These are phyloP conservation scores for Arthrocladium fulminans DNA, from an alignment of 2,329 filamentous ascomycete species.

Conservation along the genomic window DNA sequence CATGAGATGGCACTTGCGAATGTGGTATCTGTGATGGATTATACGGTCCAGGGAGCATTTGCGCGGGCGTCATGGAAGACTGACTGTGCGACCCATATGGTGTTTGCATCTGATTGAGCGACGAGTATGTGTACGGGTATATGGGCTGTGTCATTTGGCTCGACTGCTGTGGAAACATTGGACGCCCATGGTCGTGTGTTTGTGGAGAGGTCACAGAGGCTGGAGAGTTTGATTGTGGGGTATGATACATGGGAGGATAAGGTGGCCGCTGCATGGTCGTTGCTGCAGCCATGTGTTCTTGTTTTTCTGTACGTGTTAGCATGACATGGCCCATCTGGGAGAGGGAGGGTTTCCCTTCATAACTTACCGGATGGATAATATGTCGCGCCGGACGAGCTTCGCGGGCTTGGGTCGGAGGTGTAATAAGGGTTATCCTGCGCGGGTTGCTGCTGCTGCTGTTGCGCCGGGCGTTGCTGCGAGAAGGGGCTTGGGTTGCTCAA, in stretches of 20 bases:
- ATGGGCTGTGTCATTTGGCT: conserved; percentile 75
- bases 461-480: conserved; percentile 21
- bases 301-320: conserved; percentile 58
- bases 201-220: conserved; percentile 86
- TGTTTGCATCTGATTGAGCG: conserved; percentile 44
- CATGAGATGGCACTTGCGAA: conserved; percentile 31
- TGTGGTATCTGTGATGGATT: conserved; percentile 35
- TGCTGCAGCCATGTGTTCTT: conserved; percentile 56
- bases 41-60: conserved; percentile 47
- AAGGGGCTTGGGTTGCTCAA: conserved; percentile 40
- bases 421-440: conserved; percentile 64
- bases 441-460: conserved; percentile 27
- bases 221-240: conserved; percentile 88
- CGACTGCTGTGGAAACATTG: conserved; percentile 71
- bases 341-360: neutral
- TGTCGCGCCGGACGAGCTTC: conserved; percentile 72
- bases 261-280: conserved; percentile 56
- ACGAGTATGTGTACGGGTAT: conserved; percentile 61
- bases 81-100: conserved; percentile 51
- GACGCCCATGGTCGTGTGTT: conserved; percentile 72
- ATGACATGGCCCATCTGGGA: conserved; percentile 42
- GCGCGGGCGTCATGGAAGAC: conserved; percentile 47
- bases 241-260: conserved; percentile 91
- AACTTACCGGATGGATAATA: conserved; percentile 78
- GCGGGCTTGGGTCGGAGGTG: conserved; percentile 69